A percentile compares a stretch with the other conserved stretches of the same genome.
Conservation (phyloP, 306 rosid genomes). For the Dalbergia cultrata region DNA sequence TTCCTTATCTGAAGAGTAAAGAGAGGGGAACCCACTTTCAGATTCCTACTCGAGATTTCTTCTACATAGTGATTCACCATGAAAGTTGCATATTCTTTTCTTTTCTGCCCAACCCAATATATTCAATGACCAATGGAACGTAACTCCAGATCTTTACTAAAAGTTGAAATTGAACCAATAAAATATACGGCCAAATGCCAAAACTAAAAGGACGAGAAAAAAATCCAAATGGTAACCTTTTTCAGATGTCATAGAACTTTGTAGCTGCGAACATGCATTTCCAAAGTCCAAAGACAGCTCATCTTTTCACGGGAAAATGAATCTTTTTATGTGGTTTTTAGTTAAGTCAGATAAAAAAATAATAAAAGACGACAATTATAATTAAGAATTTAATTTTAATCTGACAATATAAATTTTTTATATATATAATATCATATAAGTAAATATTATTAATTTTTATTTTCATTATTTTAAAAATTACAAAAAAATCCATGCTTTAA, state of each 20-base stretch:
- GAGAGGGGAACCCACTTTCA: not conserved
- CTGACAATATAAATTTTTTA: too few species aligned
- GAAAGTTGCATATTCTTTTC: not conserved
- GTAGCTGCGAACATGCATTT: not conserved
- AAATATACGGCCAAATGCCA: not conserved
- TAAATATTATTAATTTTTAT: too few species aligned
- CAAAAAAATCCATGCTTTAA: too few species aligned
- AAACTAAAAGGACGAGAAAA: not conserved
- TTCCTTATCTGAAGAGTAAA: not conserved
- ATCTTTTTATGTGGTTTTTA: not conserved
- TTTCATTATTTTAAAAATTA: too few species aligned
- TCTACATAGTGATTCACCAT: not conserved
- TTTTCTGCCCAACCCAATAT: not conserved
- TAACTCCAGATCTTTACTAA: not conserved
- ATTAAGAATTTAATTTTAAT: too few species aligned
- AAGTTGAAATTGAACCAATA: not conserved
- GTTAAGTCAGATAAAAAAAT: not conserved
- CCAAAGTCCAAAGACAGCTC: not conserved
- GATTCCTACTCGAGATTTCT: not conserved
- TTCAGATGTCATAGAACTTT: not conserved
- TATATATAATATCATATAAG: too few species aligned
- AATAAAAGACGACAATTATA: too few species aligned
- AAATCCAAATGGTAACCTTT: not conserved
- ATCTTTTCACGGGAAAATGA: not conserved
- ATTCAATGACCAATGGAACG: not conserved